These are phyloP conservation scores for Tolypocladium album DNA, from an alignment of 2,329 filamentous ascomycete species.

Conservation along the genomic window DNA sequence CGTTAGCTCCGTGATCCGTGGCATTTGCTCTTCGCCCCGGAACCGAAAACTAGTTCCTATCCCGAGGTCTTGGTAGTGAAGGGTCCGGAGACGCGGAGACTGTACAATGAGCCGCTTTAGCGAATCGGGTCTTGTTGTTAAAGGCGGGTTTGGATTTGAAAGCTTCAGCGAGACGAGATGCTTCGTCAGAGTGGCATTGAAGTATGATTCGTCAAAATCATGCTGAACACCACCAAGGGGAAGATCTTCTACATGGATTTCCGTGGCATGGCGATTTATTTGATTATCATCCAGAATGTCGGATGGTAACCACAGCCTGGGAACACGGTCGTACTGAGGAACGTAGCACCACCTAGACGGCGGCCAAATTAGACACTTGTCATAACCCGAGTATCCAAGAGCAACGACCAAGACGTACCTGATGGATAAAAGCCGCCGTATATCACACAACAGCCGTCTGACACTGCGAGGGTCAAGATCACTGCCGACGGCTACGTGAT, in stretches of 20 bases:
- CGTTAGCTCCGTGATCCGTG: slow-evolving; percentile 27
- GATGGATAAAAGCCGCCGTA: slow-evolving; percentile 26
- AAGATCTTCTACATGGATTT: slow-evolving; percentile 28
- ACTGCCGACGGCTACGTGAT: slow-evolving; percentile 27
- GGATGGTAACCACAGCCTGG: slow-evolving; percentile 24
- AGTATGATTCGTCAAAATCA: slow-evolving; percentile 22
- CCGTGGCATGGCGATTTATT: slow-evolving; percentile 15
- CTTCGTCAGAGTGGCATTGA: slow-evolving; percentile 25
- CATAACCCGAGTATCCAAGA: background rate
- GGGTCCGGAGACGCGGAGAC: slow-evolving; percentile 21
- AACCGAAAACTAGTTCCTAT: slow-evolving; percentile 35
- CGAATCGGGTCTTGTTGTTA: slow-evolving; percentile 27
- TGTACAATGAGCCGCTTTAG: slow-evolving; percentile 31
- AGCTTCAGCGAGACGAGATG: slow-evolving; percentile 29
- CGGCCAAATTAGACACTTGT: background rate
- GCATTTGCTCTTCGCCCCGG: slow-evolving; percentile 25
- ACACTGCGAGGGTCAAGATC: slow-evolving; percentile 27
- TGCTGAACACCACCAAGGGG: slow-evolving; percentile 26
- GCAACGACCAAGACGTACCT: slow-evolving; percentile 17
- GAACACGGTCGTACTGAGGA: slow-evolving; percentile 14
- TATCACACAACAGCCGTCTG: slow-evolving; percentile 21
- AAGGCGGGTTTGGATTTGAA: slow-evolving; percentile 24
- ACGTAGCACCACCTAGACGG: slow-evolving; percentile 26
- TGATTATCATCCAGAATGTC: slow-evolving; percentile 24
- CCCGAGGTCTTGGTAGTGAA: slow-evolving; percentile 33